phyloP scores from a whole-genome alignment of 2,329 filamentous ascomycete species.

The Ceratocystis cacaofunesta region DNA sequence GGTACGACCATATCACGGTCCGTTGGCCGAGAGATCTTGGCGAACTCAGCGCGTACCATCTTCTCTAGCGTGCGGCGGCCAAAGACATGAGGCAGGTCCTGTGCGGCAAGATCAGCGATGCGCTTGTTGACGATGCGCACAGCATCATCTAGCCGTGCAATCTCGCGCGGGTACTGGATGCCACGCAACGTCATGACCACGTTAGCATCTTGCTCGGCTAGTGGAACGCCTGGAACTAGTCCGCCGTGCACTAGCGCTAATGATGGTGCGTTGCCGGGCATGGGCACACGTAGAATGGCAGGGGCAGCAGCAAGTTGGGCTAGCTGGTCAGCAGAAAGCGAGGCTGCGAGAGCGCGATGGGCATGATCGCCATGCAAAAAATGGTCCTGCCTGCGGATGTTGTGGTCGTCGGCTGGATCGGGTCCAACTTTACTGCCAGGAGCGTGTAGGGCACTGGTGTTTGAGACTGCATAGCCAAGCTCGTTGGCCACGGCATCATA shows the following conservation, averaged over 20 bases:
- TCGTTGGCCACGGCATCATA: constrained; percentile 35
- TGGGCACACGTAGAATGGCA: constrained; percentile 52
- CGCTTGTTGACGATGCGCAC: constrained; percentile 20
- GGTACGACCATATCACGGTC: constrained; percentile 26
- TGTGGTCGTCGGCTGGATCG: constrained; percentile 19
- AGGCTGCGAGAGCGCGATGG: constrained; percentile 42
- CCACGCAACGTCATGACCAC: constrained; percentile 88
- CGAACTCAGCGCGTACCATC: constrained; percentile 14
- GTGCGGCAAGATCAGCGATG: constrained; percentile 13
- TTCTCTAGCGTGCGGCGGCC: constrained; percentile 13
- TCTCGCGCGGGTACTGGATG: constrained; percentile 40
- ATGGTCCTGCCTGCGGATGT: constrained; percentile 21
- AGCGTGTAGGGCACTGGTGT: constrained; percentile 20
- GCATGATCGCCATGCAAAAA: constrained; percentile 25
- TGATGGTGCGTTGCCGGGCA: constrained; percentile 38
- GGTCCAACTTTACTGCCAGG: constrained; percentile 14
- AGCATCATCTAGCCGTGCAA: constrained; percentile 25
- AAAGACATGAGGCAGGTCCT: constrained; percentile 7
- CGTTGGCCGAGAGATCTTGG: constrained; percentile 10
- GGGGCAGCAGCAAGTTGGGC: constrained; percentile 57
- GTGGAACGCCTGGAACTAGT: constrained; percentile 57
- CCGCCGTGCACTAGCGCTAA: constrained; percentile 72
- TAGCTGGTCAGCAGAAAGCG: constrained; percentile 42
- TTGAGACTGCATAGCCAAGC: constrained; percentile 8
- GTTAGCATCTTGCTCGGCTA: constrained; percentile 59